phyloP scores from a whole-genome alignment of 1,284 basidiomycete species.

The Abortiporus biennis region DNA sequence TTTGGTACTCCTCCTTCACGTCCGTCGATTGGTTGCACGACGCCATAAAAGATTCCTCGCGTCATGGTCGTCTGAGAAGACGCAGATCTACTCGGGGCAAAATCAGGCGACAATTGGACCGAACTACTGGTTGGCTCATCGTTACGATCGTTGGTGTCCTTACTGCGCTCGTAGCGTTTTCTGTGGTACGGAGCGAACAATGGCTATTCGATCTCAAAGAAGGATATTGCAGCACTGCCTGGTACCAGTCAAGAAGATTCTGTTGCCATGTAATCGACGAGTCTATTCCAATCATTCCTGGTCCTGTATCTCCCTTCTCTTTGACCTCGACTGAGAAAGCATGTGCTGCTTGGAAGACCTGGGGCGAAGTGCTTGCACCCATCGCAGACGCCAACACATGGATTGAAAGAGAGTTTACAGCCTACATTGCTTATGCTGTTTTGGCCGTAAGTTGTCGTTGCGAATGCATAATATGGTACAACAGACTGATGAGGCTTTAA shows the following conservation, averaged over 20 bases:
- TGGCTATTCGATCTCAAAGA: conserved; percentile 94
- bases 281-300: conserved; percentile 1
- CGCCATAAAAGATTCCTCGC: conserved; percentile 84
- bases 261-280: conserved; percentile 59
- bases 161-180: conserved; percentile 81
- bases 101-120: conserved; percentile 70
- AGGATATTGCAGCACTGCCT: conserved; percentile 72
- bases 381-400: conserved; percentile 16
- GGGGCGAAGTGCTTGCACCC: conserved; percentile 49
- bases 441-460: conserved; percentile 59
- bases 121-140: conserved; percentile 85
- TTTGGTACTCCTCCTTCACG: conserved; percentile 87
- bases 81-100: conserved; percentile 70
- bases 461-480: conserved; percentile 2
- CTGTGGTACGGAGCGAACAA: conserved; percentile 84
- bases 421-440: conserved; percentile 69
- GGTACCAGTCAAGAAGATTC: conserved; percentile 77
- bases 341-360: conserved; percentile 74
- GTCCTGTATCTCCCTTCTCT: conserved; percentile 4
- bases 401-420: conserved; percentile 34
- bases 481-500: not conserved
- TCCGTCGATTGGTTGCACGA: conserved; percentile 92
- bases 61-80: conserved; percentile 64
- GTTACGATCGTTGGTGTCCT: conserved; percentile 84
- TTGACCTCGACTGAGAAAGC: conserved; percentile 25